These are phyloP conservation scores for Botrytis byssoidea DNA, from an alignment of 2,329 filamentous ascomycete species.

Conservation along the genomic window DNA sequence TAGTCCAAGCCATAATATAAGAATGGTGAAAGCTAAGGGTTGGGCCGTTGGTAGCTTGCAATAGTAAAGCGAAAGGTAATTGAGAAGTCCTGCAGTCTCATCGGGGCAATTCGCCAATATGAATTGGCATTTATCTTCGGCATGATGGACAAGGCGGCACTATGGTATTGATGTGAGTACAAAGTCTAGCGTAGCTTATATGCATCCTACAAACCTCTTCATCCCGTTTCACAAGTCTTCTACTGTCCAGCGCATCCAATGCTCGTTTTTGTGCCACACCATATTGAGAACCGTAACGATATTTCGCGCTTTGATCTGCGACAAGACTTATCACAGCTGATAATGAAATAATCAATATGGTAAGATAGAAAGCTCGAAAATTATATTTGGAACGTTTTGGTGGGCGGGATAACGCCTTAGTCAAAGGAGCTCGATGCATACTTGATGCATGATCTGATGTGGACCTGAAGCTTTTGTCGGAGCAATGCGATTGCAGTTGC, in stretches of 20 bases:
- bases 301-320: slow-evolving; percentile 36
- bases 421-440: slow-evolving; percentile 31
- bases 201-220: slow-evolving; percentile 34
- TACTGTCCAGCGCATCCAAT: slow-evolving; percentile 30
- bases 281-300: slow-evolving; percentile 34
- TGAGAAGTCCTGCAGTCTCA: slow-evolving; percentile 84
- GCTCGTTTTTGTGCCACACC: slow-evolving; percentile 34
- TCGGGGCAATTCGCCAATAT: slow-evolving; percentile 78
- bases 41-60: slow-evolving; percentile 69
- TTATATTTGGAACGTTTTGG: slow-evolving; percentile 30
- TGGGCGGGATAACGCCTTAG: slow-evolving; percentile 25
- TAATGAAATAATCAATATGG: slow-evolving; percentile 35
- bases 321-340: slow-evolving; percentile 37
- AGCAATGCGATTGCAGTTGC: slow-evolving; percentile 2
- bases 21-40: slow-evolving; percentile 73
- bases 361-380: slow-evolving; percentile 39
- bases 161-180: slow-evolving; percentile 39
- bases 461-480: neutral
- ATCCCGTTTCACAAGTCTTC: slow-evolving; percentile 35
- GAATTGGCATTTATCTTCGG: slow-evolving; percentile 81
- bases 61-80: slow-evolving; percentile 90
- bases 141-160: slow-evolving; percentile 77
- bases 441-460: slow-evolving; percentile 30
- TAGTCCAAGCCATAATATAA: slow-evolving; percentile 80
- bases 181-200: neutral